These are phyloP conservation scores for Malus fusca DNA, from an alignment of 306 rosid genomes.

Conservation along the genomic window DNA sequence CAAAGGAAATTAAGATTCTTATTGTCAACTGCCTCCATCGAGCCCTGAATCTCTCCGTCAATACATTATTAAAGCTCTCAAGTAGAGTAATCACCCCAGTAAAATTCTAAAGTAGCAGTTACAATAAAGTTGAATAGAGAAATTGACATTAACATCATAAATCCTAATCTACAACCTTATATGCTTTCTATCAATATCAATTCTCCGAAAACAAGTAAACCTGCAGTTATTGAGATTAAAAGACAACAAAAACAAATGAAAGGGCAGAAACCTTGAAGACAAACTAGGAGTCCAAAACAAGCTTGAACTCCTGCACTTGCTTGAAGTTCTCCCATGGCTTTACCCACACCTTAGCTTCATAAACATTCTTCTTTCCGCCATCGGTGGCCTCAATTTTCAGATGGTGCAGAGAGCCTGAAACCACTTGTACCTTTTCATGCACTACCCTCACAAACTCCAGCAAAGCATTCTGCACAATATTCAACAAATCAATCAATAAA, in stretches of 20 bases:
- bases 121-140: neutral
- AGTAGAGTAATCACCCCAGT: no score
- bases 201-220: neutral
- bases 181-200: neutral
- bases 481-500: neutral
- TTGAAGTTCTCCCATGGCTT: slow-evolving; percentile 79
- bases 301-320: slow-evolving; percentile 78
- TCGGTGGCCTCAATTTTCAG: slow-evolving; percentile 65
- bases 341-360: slow-evolving; percentile 89
- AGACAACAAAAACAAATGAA: neutral
- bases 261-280: neutral
- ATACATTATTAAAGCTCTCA: no score
- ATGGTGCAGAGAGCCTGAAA: slow-evolving; percentile 72
- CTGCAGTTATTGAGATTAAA: neutral
- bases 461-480: slow-evolving; percentile 28
- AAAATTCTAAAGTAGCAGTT: no score
- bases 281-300: slow-evolving; percentile 30
- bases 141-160: neutral
- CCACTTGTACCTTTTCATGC: slow-evolving; percentile 65
- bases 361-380: slow-evolving; percentile 66
- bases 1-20: no score
- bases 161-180: neutral
- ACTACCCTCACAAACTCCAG: slow-evolving; percentile 70
- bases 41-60: no score
- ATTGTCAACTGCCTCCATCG: neutral